phyloP scores from a whole-genome alignment of 371 early-diverging fungal species.

The Syncephalastrum contaminatum region DNA sequence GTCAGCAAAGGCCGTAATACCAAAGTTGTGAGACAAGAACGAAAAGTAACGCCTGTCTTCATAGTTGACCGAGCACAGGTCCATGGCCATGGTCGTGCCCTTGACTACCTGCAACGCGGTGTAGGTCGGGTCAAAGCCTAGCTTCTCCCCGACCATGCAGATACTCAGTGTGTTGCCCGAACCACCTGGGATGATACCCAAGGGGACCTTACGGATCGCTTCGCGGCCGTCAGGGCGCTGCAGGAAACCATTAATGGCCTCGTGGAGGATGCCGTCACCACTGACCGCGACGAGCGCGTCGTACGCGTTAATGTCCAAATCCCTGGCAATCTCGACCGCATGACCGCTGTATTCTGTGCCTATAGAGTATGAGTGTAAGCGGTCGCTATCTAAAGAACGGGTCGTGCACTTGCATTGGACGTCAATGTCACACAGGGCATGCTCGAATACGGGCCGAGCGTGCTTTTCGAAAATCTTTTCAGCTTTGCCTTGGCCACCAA shows the following conservation, averaged over 20 bases:
- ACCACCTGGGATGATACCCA: slow-evolving; percentile 69
- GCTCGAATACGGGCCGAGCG: slow-evolving; percentile 64
- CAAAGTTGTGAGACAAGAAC: slow-evolving; percentile 63
- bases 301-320: slow-evolving; percentile 52
- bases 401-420: slow-evolving; percentile 45
- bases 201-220: slow-evolving; percentile 53
- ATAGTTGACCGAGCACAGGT: slow-evolving; percentile 61
- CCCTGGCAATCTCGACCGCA: slow-evolving; percentile 64
- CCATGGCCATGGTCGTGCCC: slow-evolving; percentile 51
- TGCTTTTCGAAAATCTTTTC: slow-evolving; percentile 52
- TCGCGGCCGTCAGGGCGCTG: slow-evolving; percentile 61
- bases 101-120: slow-evolving; percentile 59
- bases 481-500: slow-evolving; percentile 73
- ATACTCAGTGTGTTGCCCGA: slow-evolving; percentile 59
- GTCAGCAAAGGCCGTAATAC: slow-evolving; percentile 62
- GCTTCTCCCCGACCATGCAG: slow-evolving; percentile 52
- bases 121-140: slow-evolving; percentile 47
- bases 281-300: slow-evolving; percentile 67
- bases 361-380: no score
- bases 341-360: slow-evolving; percentile 66
- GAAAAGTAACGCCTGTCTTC: slow-evolving; percentile 53
- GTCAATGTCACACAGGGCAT: slow-evolving; percentile 60
- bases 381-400: no score
- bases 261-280: slow-evolving; percentile 84
- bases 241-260: slow-evolving; percentile 75